A percentile compares a stretch with the other conserved stretches of the same genome.
Evolutionary conservation across 257 asterid species (phyloP).

Genomic region (Gentiana straminea): DNA sequence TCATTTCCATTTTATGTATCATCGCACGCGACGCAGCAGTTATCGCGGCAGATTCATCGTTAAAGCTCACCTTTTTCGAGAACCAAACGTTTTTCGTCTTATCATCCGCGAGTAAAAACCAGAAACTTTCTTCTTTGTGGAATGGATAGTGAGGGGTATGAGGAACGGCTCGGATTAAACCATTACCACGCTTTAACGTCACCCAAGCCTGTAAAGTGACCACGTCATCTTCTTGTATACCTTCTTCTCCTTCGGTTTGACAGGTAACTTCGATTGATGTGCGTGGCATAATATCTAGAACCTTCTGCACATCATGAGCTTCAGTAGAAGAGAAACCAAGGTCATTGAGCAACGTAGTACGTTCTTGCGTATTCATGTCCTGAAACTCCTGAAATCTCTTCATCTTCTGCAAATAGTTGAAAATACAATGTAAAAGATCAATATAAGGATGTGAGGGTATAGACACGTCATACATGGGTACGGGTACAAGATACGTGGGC

Average conservation of each 20-base stretch:
- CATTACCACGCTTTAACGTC: slow-evolving; percentile 58
- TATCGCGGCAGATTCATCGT: slow-evolving; percentile 57
- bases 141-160: slow-evolving; percentile 74
- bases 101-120: slow-evolving; percentile 82
- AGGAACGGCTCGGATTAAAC: slow-evolving; percentile 55
- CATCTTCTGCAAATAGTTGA: slow-evolving; percentile 36
- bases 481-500: too few relatives aligned
- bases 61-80: slow-evolving; percentile 52
- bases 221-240: slow-evolving; percentile 79
- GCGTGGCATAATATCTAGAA: slow-evolving; percentile 60
- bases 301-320: slow-evolving; percentile 66
- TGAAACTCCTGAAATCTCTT: slow-evolving; percentile 50
- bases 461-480: neutral
- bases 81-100: slow-evolving; percentile 64
- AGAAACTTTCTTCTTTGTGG: slow-evolving; percentile 81
- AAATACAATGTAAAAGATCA: slow-evolving; percentile 5
- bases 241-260: slow-evolving; percentile 90
- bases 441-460: too few relatives aligned
- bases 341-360: slow-evolving; percentile 54
- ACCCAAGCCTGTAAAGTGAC: slow-evolving; percentile 81
- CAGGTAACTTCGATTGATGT: slow-evolving; percentile 56
- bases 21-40: slow-evolving; percentile 54
- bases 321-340: slow-evolving; percentile 47
- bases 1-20: slow-evolving; percentile 54
- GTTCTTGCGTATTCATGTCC: slow-evolving; percentile 43